These are phyloP conservation scores for Typha latifolia DNA, from an alignment of 176 grass and related monocot species.

Conservation along the genomic window DNA sequence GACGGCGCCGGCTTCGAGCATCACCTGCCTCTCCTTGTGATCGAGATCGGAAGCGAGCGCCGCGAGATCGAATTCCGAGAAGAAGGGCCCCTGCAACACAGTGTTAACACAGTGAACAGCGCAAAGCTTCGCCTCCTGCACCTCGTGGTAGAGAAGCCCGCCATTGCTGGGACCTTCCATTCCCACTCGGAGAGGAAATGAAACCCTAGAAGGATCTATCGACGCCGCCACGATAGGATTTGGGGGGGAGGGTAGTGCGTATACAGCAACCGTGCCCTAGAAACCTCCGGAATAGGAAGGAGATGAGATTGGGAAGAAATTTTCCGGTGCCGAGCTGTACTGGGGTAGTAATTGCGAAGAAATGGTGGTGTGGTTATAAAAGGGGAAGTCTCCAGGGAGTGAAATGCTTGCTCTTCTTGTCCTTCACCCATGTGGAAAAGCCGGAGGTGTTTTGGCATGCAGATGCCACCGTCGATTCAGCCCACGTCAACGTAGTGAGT, in stretches of 20 bases:
- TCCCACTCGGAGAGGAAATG: neutral
- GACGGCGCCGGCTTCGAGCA: conserved; percentile 38
- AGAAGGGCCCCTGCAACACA: conserved; percentile 92
- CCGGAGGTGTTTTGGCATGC: too few species aligned
- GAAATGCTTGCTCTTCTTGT: neutral
- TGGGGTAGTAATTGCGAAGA: neutral
- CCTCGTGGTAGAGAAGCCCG: conserved; percentile 92
- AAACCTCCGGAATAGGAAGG: neutral
- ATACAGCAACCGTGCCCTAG: neutral
- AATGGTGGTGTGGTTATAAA: neutral
- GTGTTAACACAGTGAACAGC: conserved; percentile 99
- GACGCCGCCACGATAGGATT: neutral
- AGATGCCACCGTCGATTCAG: too few species aligned
- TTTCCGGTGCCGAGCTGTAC: neutral
- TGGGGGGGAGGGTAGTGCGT: too few species aligned
- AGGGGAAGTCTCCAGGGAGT: neutral
- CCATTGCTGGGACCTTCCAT: conserved; percentile 74
- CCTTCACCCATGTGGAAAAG: too few species aligned
- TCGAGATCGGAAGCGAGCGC: conserved; percentile 91
- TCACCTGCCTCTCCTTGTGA: conserved; percentile 63
- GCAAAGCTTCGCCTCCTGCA: conserved; percentile 95
- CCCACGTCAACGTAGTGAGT: too few species aligned
- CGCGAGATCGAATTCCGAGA: conserved; percentile 97
- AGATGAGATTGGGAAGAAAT: neutral
- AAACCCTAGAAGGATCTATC: neutral